Conservation (phyloP, 2,329 filamentous ascomycete species). For the Acrodontium crateriforme region DNA sequence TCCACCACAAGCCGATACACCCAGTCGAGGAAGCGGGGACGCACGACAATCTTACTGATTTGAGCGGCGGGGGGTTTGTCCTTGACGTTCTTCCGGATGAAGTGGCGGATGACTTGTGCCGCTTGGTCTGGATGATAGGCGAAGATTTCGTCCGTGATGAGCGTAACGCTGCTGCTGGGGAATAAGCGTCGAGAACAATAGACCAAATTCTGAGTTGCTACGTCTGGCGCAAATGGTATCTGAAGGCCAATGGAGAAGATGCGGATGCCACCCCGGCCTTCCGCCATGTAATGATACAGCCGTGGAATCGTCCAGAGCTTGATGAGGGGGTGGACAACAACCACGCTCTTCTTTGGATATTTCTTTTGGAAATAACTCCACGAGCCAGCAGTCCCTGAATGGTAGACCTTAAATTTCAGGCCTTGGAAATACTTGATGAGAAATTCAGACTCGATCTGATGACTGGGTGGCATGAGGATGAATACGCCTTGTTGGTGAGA, state of each 20-base stretch:
- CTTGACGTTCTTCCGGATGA: slow-evolving; percentile 20
- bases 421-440: slow-evolving; percentile 10
- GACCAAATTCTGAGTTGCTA: slow-evolving; percentile 6
- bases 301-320: slow-evolving; percentile 20
- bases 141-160: slow-evolving; percentile 32
- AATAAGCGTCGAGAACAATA: slow-evolving; percentile 21
- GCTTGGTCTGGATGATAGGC: slow-evolving; percentile 24
- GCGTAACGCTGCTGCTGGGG: slow-evolving; percentile 25
- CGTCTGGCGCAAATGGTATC: slow-evolving; percentile 5
- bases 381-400: slow-evolving; percentile 10
- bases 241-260: slow-evolving; percentile 25
- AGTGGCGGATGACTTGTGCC: slow-evolving; percentile 22
- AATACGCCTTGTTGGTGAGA: slow-evolving; percentile 13
- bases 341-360: slow-evolving; percentile 4
- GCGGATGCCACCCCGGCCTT: slow-evolving; percentile 14
- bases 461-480: slow-evolving; percentile 13
- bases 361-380: slow-evolving; percentile 15
- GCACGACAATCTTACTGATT: slow-evolving; percentile 13
- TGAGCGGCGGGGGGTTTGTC: slow-evolving; percentile 12
- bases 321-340: slow-evolving; percentile 21
- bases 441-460: slow-evolving; percentile 10
- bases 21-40: slow-evolving; percentile 18
- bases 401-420: slow-evolving; percentile 12
- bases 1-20: slow-evolving; percentile 8
- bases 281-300: slow-evolving; percentile 20